A percentile compares a stretch with the other conserved stretches of the same genome.
Evolutionary conservation across 2,329 filamentous ascomycete genomes (phyloP).

Genomic region (Aureobasidium sp.): DNA sequence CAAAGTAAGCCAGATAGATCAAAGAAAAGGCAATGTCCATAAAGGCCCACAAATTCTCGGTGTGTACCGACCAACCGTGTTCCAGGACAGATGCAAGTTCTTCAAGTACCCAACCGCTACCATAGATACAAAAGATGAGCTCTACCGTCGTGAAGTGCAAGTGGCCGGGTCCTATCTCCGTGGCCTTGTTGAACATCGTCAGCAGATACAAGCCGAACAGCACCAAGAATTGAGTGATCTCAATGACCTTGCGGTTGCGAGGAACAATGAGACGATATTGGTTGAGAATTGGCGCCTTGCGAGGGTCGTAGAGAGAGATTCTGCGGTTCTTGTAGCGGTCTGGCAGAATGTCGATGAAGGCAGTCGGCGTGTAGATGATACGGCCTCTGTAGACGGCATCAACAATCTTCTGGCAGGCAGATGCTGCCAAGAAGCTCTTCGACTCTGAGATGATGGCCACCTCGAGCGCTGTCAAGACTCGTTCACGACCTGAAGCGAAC

Average conservation of each 20-base stretch:
- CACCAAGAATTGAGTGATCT: slow-evolving; percentile 64
- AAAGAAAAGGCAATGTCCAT: slow-evolving; percentile 70
- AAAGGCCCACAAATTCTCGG: slow-evolving; percentile 83
- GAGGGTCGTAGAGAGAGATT: slow-evolving; percentile 71
- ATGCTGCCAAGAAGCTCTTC: slow-evolving; percentile 67
- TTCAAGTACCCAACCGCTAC: slow-evolving; percentile 70
- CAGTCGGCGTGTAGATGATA: slow-evolving; percentile 73
- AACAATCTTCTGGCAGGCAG: slow-evolving; percentile 73
- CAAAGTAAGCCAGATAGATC: slow-evolving; percentile 62
- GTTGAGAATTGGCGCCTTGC: slow-evolving; percentile 66
- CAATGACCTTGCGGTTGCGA: slow-evolving; percentile 65
- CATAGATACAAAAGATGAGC: slow-evolving; percentile 62
- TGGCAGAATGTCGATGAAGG: slow-evolving; percentile 74
- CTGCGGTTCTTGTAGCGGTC: slow-evolving; percentile 80
- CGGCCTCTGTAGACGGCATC: slow-evolving; percentile 74
- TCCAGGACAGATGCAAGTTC: slow-evolving; percentile 69
- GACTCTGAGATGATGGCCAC: slow-evolving; percentile 76
- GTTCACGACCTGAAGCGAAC: slow-evolving; percentile 40
- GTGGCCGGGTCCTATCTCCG: slow-evolving; percentile 33
- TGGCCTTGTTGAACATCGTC: slow-evolving; percentile 62
- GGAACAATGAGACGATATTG: slow-evolving; percentile 81
- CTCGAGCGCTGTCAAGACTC: slow-evolving; percentile 69
- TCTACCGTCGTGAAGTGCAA: slow-evolving; percentile 44
- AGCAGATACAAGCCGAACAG: slow-evolving; percentile 61
- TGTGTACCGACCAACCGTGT: slow-evolving; percentile 72